These are phyloP conservation scores for Brettanomyces naardenensis DNA, from an alignment of 805 yeast genomes.

Conservation along the genomic window DNA sequence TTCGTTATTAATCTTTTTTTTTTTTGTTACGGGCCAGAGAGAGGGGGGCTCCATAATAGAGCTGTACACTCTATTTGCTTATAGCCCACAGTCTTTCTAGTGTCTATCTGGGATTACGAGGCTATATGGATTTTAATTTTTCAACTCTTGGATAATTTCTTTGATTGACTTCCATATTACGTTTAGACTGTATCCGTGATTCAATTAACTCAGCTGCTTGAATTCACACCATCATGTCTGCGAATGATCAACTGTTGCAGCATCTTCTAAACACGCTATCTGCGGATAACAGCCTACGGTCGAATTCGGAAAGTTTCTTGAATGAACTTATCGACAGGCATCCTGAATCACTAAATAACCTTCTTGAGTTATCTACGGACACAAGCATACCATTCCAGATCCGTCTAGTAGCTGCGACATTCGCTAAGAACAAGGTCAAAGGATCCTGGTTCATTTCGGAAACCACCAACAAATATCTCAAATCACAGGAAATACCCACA, in stretches of 20 bases:
- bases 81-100: no score
- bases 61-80: no score
- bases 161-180: no score
- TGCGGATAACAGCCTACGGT: slow-evolving; percentile 33
- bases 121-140: no score
- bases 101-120: no score
- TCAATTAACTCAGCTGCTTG: no score
- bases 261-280: slow-evolving; percentile 43
- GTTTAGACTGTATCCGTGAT: no score
- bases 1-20: no score
- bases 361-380: slow-evolving; percentile 36
- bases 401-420: slow-evolving; percentile 71
- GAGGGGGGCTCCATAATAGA: no score
- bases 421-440: slow-evolving; percentile 66
- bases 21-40: no score
- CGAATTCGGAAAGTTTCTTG: slow-evolving; percentile 35
- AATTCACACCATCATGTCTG: no score
- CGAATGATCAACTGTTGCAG: slow-evolving; percentile 32
- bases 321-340: slow-evolving; percentile 36
- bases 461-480: slow-evolving; percentile 14
- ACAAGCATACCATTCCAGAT: slow-evolving; percentile 36
- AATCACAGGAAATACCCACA: slow-evolving; percentile 21
- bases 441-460: slow-evolving; percentile 49
- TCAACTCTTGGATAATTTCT: no score
- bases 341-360: slow-evolving; percentile 29